phyloP scores from a whole-genome alignment of 148 eudicot genomes.

The Vaccinium corymbosum region DNA sequence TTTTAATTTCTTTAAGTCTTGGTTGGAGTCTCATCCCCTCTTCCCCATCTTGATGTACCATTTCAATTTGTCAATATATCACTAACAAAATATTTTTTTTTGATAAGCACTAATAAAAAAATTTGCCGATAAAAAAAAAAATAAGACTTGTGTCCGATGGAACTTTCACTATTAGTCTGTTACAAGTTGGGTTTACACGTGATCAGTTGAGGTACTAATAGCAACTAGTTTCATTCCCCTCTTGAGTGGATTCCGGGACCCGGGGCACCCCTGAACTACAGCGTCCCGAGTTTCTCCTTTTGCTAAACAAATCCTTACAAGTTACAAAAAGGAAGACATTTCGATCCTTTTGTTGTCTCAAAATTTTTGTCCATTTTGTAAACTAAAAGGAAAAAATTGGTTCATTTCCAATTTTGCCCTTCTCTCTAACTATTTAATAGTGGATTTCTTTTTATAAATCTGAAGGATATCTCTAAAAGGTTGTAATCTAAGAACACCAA shows the following conservation, averaged over 20 bases:
- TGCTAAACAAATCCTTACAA: background rate
- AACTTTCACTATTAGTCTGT: background rate
- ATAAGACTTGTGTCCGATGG: background rate
- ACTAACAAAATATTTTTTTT: too few species aligned
- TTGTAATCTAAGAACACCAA: too few species aligned
- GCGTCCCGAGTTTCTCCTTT: background rate
- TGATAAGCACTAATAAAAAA: too few species aligned
- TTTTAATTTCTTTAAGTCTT: too few species aligned
- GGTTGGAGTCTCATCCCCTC: too few species aligned
- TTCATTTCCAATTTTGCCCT: too few species aligned
- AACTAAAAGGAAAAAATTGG: background rate
- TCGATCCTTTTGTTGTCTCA: background rate
- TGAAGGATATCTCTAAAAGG: background rate
- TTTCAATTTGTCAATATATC: too few species aligned
- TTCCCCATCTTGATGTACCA: too few species aligned
- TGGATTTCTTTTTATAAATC: background rate
- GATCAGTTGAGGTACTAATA: background rate
- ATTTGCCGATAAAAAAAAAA: too few species aligned
- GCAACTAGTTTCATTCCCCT: background rate
- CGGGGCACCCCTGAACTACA: too few species aligned
- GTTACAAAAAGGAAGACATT: background rate
- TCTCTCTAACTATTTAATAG: too few species aligned
- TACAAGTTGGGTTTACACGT: background rate
- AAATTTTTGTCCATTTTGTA: background rate
- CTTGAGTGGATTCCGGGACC: too few species aligned